A percentile compares a stretch with the other conserved stretches of the same genome.
Evolutionary conservation across 2,329 filamentous ascomycete species (phyloP).

Genomic region (Colletotrichum sansevieriae): DNA sequence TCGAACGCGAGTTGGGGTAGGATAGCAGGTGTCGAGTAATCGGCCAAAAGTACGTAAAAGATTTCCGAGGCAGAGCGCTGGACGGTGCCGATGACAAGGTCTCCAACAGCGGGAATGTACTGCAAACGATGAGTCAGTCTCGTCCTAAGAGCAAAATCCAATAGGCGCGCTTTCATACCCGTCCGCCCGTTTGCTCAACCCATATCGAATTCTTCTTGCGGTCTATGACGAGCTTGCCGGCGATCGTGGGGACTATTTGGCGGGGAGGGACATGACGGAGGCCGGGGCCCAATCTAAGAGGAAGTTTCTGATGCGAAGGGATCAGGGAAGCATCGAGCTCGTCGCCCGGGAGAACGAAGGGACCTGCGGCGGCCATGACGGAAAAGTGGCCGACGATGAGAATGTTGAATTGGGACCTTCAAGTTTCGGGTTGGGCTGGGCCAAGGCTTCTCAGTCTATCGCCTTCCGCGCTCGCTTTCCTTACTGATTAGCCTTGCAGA

Average conservation of each 20-base stretch:
- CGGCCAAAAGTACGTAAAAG: constrained; percentile 83
- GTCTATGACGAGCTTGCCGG: constrained; percentile 76
- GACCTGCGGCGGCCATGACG: constrained; percentile 68
- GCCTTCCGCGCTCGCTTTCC: constrained; percentile 2
- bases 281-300: constrained; percentile 86
- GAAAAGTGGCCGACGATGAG: not conserved
- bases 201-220: constrained; percentile 81
- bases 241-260: constrained; percentile 76
- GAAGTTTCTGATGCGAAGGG: constrained; percentile 75
- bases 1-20: constrained; percentile 95
- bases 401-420: constrained; percentile 29
- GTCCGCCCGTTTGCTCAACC: constrained; percentile 78
- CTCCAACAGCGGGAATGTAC: constrained; percentile 84
- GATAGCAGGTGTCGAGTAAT: constrained; percentile 73
- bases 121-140: constrained; percentile 55
- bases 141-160: not conserved
- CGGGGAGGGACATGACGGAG: constrained; percentile 85
- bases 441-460: constrained; percentile 2
- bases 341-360: constrained; percentile 86
- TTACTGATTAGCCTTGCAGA: constrained; percentile 39
- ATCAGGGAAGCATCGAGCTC: constrained; percentile 74
- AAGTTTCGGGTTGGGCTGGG: not conserved
- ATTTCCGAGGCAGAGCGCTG: constrained; percentile 80
- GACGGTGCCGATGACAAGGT: constrained; percentile 90
- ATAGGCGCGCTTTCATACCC: constrained; percentile 63